Conservation (phyloP, 2,329 filamentous ascomycete genomes). For the Rhynchosporium graminicola region DNA sequence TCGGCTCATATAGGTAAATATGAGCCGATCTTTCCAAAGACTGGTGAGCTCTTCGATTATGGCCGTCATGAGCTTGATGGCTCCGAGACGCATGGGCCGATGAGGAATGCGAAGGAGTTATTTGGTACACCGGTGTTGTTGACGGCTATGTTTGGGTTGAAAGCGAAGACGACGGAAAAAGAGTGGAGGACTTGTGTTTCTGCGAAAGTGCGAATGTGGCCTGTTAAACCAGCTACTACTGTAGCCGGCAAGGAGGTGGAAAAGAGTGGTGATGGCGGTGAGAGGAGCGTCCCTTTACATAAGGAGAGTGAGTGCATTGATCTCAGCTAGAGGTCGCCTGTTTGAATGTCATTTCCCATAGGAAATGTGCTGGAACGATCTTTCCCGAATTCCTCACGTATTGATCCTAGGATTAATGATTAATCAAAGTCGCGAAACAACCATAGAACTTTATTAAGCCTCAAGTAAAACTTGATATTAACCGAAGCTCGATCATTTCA, state of each 20-base stretch:
- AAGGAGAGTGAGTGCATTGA: background rate
- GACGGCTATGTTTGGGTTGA: slow-evolving; percentile 13
- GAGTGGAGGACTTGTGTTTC: slow-evolving; percentile 12
- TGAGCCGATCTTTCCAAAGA: background rate
- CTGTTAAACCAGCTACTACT: background rate
- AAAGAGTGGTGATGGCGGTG: background rate
- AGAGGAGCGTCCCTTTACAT: background rate
- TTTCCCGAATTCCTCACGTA: too few relatives aligned
- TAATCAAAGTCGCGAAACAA: too few relatives aligned
- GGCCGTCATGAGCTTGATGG: background rate
- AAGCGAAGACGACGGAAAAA: background rate
- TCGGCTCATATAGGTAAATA: background rate
- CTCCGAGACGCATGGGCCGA: background rate
- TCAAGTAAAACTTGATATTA: too few relatives aligned
- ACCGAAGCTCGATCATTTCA: too few relatives aligned
- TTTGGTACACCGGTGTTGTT: slow-evolving; percentile 7
- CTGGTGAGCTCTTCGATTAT: background rate
- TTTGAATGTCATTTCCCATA: too few relatives aligned
- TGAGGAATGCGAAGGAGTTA: background rate
- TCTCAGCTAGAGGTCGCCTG: background rate
- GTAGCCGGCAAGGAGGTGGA: background rate
- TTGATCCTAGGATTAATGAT: too few relatives aligned
- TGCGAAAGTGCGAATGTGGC: slow-evolving; percentile 15
- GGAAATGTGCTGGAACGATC: too few relatives aligned
- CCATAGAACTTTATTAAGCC: too few relatives aligned